Evolutionary conservation across 257 asterid genomes (phyloP).

Genomic region (Gynochthodes officinalis): DNA sequence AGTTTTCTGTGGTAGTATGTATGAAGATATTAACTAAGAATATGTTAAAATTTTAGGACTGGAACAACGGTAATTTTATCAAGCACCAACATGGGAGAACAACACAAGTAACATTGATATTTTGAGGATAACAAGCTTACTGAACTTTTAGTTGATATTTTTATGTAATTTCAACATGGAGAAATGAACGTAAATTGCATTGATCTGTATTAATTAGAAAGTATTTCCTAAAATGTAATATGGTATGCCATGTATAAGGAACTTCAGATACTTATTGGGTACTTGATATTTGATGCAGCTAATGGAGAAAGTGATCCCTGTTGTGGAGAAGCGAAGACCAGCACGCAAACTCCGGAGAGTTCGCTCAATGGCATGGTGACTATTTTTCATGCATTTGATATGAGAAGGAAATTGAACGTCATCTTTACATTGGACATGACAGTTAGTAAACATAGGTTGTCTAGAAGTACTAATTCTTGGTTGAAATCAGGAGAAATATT

Average conservation of each 20-base stretch:
- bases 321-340: constrained; percentile 65
- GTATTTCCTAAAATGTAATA: not conserved
- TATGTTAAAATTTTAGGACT: not conserved
- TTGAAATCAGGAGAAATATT: constrained; percentile 11
- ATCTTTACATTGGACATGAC: not conserved
- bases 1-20: not conserved
- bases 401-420: constrained; percentile 22
- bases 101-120: not conserved
- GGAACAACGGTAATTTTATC: not conserved
- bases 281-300: constrained; percentile 42
- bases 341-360: constrained; percentile 44
- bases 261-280: not conserved
- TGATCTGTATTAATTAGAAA: not conserved
- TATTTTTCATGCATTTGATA: constrained; percentile 2
- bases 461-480: constrained; percentile 11
- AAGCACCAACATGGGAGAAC: constrained; percentile 1
- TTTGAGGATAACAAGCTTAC: not conserved
- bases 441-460: constrained; percentile 1
- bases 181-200: not conserved
- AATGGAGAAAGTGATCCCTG: constrained; percentile 76
- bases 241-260: not conserved
- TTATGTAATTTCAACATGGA: not conserved
- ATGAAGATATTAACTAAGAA: not conserved
- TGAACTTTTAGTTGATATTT: not conserved
- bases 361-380: constrained; percentile 53